Evolutionary conservation across 805 yeast genomes (phyloP).

Genomic region (Priceomyces fermenticarens): DNA sequence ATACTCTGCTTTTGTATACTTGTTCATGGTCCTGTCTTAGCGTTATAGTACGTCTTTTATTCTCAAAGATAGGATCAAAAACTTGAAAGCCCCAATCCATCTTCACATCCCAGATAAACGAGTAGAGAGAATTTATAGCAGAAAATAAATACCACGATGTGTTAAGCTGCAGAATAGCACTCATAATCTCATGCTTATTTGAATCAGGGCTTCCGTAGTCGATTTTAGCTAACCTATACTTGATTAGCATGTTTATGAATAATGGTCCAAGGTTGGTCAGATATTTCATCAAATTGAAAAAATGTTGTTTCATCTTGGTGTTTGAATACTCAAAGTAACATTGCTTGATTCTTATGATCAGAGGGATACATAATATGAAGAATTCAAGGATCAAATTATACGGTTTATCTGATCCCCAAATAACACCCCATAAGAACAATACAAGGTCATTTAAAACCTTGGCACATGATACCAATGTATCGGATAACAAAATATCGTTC

Average conservation of each 20-base stretch:
- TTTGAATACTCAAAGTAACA: conserved; percentile 67
- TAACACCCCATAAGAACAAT: conserved; percentile 47
- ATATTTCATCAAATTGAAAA: conserved; percentile 76
- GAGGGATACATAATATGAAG: conserved; percentile 50
- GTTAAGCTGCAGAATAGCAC: conserved; percentile 20
- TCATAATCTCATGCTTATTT: conserved; percentile 11
- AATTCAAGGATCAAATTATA: conserved; percentile 30
- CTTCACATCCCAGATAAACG: conserved; percentile 85
- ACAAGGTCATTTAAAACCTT: conserved; percentile 72
- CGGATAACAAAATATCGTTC: conserved; percentile 80
- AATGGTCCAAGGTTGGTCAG: conserved; percentile 50
- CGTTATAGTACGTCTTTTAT: conserved; percentile 8
- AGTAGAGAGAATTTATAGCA: conserved; percentile 66
- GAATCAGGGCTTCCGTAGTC: conserved; percentile 9
- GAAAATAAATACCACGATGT: conserved; percentile 43
- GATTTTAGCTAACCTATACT: conserved; percentile 6
- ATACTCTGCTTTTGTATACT: conserved; percentile 21
- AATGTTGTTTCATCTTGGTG: conserved; percentile 51
- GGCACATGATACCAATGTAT: conserved; percentile 78
- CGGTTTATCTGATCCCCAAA: conserved; percentile 29
- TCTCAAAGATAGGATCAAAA: conserved; percentile 31
- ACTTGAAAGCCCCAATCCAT: conserved; percentile 83
- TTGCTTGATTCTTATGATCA: conserved; percentile 74
- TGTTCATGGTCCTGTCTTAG: conserved; percentile 18
- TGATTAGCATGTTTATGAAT: conserved; percentile 24